Percentiles rank a stretch among this genome's conserved stretches.
phyloP scores from a whole-genome alignment of 2,329 filamentous ascomycete genomes.

The Phyllosticta citriasiana region DNA sequence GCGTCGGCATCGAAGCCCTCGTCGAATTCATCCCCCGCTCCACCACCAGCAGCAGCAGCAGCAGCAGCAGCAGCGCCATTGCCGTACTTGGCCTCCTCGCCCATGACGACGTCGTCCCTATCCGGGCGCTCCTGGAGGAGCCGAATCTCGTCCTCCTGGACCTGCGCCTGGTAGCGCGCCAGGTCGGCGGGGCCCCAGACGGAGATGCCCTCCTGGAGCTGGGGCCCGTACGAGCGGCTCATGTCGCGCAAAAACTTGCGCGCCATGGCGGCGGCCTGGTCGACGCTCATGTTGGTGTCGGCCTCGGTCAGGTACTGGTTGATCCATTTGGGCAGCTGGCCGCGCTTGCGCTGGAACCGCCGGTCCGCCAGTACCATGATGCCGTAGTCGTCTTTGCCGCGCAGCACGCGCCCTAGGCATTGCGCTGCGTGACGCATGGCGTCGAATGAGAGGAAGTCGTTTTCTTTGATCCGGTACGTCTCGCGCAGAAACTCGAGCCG shows the following conservation, averaged over 20 bases:
- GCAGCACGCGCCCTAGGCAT: slow-evolving; percentile 84
- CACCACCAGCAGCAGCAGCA: neutral
- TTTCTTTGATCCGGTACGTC: slow-evolving; percentile 92
- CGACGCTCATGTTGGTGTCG: slow-evolving; percentile 83
- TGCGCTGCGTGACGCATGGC: slow-evolving; percentile 99
- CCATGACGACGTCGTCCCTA: slow-evolving; percentile 18
- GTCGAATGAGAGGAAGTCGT: slow-evolving; percentile 96
- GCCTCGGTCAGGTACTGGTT: slow-evolving; percentile 75
- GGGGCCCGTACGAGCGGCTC: slow-evolving; percentile 77
- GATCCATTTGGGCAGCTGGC: slow-evolving; percentile 94
- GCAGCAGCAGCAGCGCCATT: neutral
- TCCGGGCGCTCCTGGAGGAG: slow-evolving; percentile 45
- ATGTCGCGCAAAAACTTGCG: slow-evolving; percentile 85
- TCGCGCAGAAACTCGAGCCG: slow-evolving; percentile 92
- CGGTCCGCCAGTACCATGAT: slow-evolving; percentile 97
- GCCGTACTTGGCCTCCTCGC: slow-evolving; percentile 15
- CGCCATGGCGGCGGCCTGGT: slow-evolving; percentile 84
- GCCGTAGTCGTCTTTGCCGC: slow-evolving; percentile 98
- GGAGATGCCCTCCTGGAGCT: slow-evolving; percentile 83
- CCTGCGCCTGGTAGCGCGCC: slow-evolving; percentile 64
- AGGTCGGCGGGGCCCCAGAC: slow-evolving; percentile 82
- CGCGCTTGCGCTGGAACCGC: slow-evolving; percentile 83
- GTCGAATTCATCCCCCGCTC: slow-evolving; percentile 23
- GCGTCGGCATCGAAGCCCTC: slow-evolving; percentile 26
- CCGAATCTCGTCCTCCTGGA: slow-evolving; percentile 57